These are phyloP conservation scores for Xylaria sp. DNA, from an alignment of 2,329 filamentous ascomycete genomes.

Conservation along the genomic window DNA sequence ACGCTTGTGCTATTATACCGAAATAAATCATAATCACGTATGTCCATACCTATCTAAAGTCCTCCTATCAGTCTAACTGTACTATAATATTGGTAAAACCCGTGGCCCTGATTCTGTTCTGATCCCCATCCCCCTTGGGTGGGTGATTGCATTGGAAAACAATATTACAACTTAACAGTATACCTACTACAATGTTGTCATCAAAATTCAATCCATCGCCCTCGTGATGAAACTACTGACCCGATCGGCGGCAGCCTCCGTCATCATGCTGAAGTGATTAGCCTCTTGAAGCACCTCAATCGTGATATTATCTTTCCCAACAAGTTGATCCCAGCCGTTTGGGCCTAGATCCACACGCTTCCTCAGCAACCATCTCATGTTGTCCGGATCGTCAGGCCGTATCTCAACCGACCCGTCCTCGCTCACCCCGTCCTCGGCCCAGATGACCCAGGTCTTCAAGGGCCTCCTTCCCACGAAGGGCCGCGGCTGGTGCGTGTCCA, in stretches of 20 bases:
- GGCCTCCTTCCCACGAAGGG: neutral
- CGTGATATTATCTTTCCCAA: neutral
- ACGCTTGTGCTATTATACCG: too few species aligned
- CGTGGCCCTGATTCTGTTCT: too few species aligned
- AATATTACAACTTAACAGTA: too few species aligned
- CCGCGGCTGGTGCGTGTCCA: constrained; percentile 6
- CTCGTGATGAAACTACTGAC: neutral
- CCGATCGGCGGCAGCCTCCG: neutral
- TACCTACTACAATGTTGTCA: too few species aligned
- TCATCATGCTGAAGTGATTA: constrained; percentile 12
- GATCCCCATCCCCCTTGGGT: too few species aligned
- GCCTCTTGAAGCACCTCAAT: constrained; percentile 5
- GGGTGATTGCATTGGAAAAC: too few species aligned
- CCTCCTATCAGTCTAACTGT: too few species aligned
- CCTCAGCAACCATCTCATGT: constrained; percentile 15
- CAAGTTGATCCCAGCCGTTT: constrained; percentile 10
- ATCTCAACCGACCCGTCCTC: neutral
- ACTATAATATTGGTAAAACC: too few species aligned
- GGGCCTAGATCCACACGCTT: constrained; percentile 4
- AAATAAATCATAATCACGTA: too few species aligned
- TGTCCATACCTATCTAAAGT: too few species aligned
- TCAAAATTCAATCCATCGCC: neutral
- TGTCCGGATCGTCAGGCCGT: constrained; percentile 7
- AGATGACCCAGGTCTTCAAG: constrained; percentile 4
- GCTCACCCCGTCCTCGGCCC: constrained; percentile 11